Conservation (phyloP, 192 early-diverging fungal genomes). For the Gaertneriomyces sp. region DNA sequence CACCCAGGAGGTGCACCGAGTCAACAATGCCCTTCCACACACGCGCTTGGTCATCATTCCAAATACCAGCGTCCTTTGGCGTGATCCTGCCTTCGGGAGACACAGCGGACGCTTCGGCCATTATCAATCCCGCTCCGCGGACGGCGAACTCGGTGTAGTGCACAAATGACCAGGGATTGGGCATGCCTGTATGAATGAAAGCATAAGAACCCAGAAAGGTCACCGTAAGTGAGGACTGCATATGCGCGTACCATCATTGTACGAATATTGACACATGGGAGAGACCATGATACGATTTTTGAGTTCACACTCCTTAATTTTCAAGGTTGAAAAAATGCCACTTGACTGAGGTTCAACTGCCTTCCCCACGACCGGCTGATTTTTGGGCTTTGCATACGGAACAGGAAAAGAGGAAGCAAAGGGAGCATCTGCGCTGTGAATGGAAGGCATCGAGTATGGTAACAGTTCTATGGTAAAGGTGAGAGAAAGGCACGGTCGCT, state of each 20-base stretch:
- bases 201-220: conserved; percentile 2
- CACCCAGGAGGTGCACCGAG: conserved; percentile 60
- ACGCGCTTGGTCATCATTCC: conserved; percentile 74
- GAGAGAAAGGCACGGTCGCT: no score
- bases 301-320: conserved; percentile 46
- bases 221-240: neutral
- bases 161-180: conserved; percentile 32
- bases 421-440: no score
- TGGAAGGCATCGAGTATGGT: no score
- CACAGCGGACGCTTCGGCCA: conserved; percentile 30
- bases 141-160: conserved; percentile 65
- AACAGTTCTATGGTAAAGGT: no score
- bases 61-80: conserved; percentile 74
- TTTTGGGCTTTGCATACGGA: no score
- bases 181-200: conserved; percentile 20
- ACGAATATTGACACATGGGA: conserved; percentile 70
- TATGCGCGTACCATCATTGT: conserved; percentile 28
- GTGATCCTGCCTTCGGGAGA: conserved; percentile 68
- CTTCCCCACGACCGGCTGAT: no score
- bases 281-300: conserved; percentile 75
- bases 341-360: no score
- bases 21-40: conserved; percentile 54
- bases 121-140: conserved; percentile 72
- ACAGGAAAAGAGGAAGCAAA: no score
- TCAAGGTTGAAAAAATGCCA: neutral